Percentiles rank a stretch among this genome's conserved stretches.
Conservation (phyloP, 139 green algal species). For the Zygnema circumcarinatum region DNA sequence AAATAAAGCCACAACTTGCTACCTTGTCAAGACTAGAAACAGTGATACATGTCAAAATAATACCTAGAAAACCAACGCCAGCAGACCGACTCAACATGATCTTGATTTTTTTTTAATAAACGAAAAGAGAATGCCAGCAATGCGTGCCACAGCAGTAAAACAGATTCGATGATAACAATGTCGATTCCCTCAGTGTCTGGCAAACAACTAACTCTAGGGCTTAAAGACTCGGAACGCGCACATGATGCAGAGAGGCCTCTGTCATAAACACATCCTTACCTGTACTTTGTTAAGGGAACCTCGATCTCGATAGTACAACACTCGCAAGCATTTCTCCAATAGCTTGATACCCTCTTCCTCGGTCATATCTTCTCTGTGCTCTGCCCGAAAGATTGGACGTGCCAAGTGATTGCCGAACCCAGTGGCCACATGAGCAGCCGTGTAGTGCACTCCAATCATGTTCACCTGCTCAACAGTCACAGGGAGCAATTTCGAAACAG, state of each 20-base stretch:
- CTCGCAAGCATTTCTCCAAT: conserved; percentile 83
- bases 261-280: too few relatives aligned
- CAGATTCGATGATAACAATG: not conserved
- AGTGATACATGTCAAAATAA: not conserved
- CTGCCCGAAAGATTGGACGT: conserved; percentile 88
- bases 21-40: not conserved
- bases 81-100: not conserved
- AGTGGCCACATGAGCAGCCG: conserved; percentile 73
- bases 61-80: too few relatives aligned
- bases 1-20: conserved; percentile 2
- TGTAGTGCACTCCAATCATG: conserved; percentile 94
- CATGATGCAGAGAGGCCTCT: not conserved
- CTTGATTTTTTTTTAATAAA: too few relatives aligned
- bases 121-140: too few relatives aligned
- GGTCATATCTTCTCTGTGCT: conserved; percentile 87
- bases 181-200: not conserved
- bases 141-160: too few relatives aligned
- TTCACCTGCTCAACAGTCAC: conserved; percentile 36
- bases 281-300: conserved; percentile 70
- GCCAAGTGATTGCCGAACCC: conserved; percentile 94
- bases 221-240: not conserved
- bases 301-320: conserved; percentile 98
- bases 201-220: not conserved
- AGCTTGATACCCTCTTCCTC: conserved; percentile 84
- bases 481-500: not conserved